Conservation (phyloP, 495 filamentous ascomycete species). For the Penicillium angulare region DNA sequence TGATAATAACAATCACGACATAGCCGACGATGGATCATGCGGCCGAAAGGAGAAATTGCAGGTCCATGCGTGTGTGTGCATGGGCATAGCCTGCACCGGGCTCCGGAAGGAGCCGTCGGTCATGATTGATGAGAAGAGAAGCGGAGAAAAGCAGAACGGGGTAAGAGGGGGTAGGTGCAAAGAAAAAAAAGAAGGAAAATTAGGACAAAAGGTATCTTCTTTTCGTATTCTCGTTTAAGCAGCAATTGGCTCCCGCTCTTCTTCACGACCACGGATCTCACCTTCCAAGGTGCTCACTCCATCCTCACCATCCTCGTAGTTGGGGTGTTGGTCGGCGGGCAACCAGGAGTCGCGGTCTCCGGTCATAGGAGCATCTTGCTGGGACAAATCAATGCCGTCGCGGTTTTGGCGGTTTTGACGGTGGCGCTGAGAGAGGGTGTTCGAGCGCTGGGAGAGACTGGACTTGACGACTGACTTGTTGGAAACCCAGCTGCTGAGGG, state of each 20-base stretch:
- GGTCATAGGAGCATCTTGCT: constrained; percentile 79
- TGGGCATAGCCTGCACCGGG: background rate
- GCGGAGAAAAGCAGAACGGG: constrained; percentile 14
- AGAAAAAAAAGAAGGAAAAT: constrained; percentile 1
- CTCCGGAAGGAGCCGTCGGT: background rate
- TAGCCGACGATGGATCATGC: background rate
- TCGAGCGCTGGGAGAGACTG: constrained; percentile 78
- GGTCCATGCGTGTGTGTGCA: no score
- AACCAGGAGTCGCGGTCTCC: constrained; percentile 86
- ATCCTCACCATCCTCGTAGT: constrained; percentile 58
- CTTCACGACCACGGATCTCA: constrained; percentile 59
- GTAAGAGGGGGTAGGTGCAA: no score
- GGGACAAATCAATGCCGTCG: constrained; percentile 72
- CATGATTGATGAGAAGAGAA: background rate
- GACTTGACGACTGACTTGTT: constrained; percentile 84
- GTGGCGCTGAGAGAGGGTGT: constrained; percentile 81
- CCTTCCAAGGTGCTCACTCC: constrained; percentile 53
- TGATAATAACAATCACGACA: background rate
- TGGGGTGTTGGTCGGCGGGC: constrained; percentile 72
- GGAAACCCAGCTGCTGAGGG: constrained; percentile 93
- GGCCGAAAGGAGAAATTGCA: background rate
- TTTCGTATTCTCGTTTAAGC: constrained; percentile 18
- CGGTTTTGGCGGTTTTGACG: constrained; percentile 58
- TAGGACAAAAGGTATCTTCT: background rate
- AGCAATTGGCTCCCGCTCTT: constrained; percentile 49